phyloP scores from a whole-genome alignment of 768 basidiomycete species.

The Trametopsis cervina region DNA sequence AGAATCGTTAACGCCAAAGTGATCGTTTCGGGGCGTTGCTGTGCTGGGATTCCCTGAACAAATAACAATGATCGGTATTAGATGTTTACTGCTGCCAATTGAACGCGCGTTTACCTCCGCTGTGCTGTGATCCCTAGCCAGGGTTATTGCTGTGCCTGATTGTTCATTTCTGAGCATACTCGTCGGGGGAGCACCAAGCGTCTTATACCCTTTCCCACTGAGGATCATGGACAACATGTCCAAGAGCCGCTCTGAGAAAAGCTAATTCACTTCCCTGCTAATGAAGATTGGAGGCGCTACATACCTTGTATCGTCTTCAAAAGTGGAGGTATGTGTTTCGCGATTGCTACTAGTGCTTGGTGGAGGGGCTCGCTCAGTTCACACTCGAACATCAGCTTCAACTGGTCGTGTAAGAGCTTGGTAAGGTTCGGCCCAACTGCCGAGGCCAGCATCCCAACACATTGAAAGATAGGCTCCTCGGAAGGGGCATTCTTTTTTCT shows the following conservation, averaged over 20 bases:
- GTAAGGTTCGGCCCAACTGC: slow-evolving; percentile 96
- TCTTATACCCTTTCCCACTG: slow-evolving; percentile 78
- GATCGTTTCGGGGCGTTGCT: slow-evolving; percentile 61
- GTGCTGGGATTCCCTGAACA: slow-evolving; percentile 35
- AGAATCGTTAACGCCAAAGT: slow-evolving; percentile 83
- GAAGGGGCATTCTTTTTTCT: slow-evolving; percentile 87
- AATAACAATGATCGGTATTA: too few species aligned
- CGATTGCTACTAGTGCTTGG: slow-evolving; percentile 78
- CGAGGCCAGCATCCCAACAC: slow-evolving; percentile 90
- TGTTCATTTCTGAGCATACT: slow-evolving; percentile 42
- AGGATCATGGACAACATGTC: slow-evolving; percentile 78
- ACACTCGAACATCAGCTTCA: slow-evolving; percentile 94
- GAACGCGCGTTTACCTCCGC: slow-evolving; percentile 43
- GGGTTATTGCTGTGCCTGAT: slow-evolving; percentile 30
- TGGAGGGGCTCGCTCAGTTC: slow-evolving; percentile 87
- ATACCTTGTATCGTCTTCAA: slow-evolving; percentile 88
- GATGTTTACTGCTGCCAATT: too few species aligned
- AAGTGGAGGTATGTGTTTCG: slow-evolving; percentile 82
- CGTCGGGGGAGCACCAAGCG: slow-evolving; percentile 76
- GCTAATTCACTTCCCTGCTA: slow-evolving; percentile 1
- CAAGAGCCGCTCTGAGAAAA: slow-evolving; percentile 69
- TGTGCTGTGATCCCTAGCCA: slow-evolving; percentile 39
- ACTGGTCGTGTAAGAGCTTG: slow-evolving; percentile 90
- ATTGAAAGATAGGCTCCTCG: slow-evolving; percentile 96
- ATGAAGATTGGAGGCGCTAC: slow-evolving; percentile 4